These are phyloP conservation scores for Suillus fuscotomentosus DNA, from an alignment of 768 basidiomycete species.

Conservation along the genomic window DNA sequence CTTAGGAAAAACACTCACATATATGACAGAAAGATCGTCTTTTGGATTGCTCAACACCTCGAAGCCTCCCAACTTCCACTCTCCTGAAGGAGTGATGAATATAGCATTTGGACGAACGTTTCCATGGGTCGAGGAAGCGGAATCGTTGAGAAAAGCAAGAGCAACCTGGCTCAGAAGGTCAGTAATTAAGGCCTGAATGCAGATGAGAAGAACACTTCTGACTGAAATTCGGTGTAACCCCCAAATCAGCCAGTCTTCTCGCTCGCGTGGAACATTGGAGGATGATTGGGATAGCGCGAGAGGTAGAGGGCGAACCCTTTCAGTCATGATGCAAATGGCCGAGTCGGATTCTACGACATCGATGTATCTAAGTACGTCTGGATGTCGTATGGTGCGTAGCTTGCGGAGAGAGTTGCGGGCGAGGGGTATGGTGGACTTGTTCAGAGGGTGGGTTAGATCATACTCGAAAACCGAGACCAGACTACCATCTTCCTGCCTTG, in stretches of 20 bases:
- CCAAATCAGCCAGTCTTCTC: conserved; percentile 92
- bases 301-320: conserved; percentile 80
- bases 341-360: conserved; percentile 90
- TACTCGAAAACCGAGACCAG: conserved; percentile 92
- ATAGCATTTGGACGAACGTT: conserved; percentile 72
- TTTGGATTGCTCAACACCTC: conserved; percentile 84
- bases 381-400: conserved; percentile 88
- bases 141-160: conserved; percentile 85
- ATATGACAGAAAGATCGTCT: conserved; percentile 76
- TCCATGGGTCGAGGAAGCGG: conserved; percentile 81
- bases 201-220: conserved; percentile 28
- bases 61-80: conserved; percentile 97
- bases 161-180: conserved; percentile 58
- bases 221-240: conserved; percentile 90
- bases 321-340: conserved; percentile 90
- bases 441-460: conserved; percentile 62
- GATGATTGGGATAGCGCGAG: conserved; percentile 61
- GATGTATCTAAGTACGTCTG: conserved; percentile 94
- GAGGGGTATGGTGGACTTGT: conserved; percentile 62
- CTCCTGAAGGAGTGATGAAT: conserved; percentile 90
- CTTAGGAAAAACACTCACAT: conserved; percentile 48
- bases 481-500: conserved; percentile 77
- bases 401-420: conserved; percentile 91
- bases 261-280: conserved; percentile 57
- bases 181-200: background rate